phyloP scores from a whole-genome alignment of 148 eudicot genomes.

The Rhododendron ferrugineum region DNA sequence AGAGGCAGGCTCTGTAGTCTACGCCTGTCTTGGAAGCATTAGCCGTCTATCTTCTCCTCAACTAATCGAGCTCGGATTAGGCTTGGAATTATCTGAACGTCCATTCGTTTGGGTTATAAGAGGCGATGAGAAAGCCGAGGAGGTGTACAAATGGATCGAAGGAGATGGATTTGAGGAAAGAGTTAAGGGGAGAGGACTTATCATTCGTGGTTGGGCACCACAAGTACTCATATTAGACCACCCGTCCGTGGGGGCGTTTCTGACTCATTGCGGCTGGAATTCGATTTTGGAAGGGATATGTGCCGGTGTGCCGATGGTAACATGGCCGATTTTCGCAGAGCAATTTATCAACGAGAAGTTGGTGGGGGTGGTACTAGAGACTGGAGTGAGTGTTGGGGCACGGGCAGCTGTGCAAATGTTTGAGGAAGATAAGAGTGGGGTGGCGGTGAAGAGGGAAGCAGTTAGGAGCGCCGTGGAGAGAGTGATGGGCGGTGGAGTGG shows the following conservation, averaged over 20 bases:
- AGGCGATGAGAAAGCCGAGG: neutral
- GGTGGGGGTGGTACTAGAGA: constrained; percentile 10
- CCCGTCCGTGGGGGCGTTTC: constrained; percentile 15
- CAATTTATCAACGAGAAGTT: constrained; percentile 28
- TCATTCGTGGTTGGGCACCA: constrained; percentile 28
- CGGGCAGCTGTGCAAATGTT: neutral
- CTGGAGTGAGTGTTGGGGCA: constrained; percentile 19
- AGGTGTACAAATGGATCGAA: constrained; percentile 7
- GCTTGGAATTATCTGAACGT: constrained; percentile 16
- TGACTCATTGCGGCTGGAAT: constrained; percentile 35
- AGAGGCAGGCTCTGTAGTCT: constrained; percentile 31
- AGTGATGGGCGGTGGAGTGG: constrained; percentile 5
- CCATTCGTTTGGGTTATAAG: neutral
- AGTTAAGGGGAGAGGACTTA: constrained; percentile 10
- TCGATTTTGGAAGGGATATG: constrained; percentile 24
- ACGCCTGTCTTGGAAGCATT: constrained; percentile 41
- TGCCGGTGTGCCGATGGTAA: constrained; percentile 23
- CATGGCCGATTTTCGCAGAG: constrained; percentile 26
- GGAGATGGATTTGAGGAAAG: constrained; percentile 15
- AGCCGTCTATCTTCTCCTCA: constrained; percentile 12
- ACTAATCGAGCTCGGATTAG: constrained; percentile 35
- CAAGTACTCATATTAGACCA: constrained; percentile 27
- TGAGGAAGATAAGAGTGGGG: constrained; percentile 12
- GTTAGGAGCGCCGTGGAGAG: constrained; percentile 8
- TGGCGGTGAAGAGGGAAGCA: constrained; percentile 2